A percentile compares a stretch with the other conserved stretches of the same genome.
phyloP scores from a whole-genome alignment of 768 basidiomycete species.

The Tulasnella sp. region DNA sequence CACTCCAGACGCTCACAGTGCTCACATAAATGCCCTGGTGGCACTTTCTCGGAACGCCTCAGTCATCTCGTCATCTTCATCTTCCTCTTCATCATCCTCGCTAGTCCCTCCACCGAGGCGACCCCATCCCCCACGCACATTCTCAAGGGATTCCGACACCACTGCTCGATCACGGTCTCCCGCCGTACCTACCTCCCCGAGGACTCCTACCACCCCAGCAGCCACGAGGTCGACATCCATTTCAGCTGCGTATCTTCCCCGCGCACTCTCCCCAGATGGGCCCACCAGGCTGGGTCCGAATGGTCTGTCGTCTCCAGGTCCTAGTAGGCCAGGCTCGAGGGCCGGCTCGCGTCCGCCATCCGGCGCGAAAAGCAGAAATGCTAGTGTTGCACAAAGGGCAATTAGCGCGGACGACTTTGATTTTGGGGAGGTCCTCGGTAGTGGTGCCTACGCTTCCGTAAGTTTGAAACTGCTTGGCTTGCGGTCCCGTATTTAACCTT shows the following conservation, averaged over 20 bases:
- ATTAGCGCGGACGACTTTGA: conserved; percentile 48
- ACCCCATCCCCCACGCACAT: conserved; percentile 14
- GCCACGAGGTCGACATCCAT: conserved; percentile 3
- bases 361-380: conserved; percentile 7
- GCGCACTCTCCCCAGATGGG: conserved; percentile 25
- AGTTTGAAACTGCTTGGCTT: too few relatives aligned
- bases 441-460: conserved; percentile 76
- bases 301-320: not conserved
- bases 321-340: not conserved
- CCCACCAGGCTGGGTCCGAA: not conserved
- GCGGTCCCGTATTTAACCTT: not conserved
- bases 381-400: not conserved
- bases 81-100: conserved; percentile 23
- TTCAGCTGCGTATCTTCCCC: conserved; percentile 16
- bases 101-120: conserved; percentile 11
- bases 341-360: conserved; percentile 2
- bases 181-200: not conserved
- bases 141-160: conserved; percentile 14
- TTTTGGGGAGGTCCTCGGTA: conserved; percentile 63
- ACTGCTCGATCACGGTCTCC: conserved; percentile 2
- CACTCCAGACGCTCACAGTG: not conserved
- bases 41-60: conserved; percentile 68
- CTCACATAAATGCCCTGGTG: conserved; percentile 32
- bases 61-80: conserved; percentile 54
- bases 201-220: conserved; percentile 16